Evolutionary conservation across 106 monocot genomes (phyloP).

Genomic region (Phalaenopsis aphrodite): DNA sequence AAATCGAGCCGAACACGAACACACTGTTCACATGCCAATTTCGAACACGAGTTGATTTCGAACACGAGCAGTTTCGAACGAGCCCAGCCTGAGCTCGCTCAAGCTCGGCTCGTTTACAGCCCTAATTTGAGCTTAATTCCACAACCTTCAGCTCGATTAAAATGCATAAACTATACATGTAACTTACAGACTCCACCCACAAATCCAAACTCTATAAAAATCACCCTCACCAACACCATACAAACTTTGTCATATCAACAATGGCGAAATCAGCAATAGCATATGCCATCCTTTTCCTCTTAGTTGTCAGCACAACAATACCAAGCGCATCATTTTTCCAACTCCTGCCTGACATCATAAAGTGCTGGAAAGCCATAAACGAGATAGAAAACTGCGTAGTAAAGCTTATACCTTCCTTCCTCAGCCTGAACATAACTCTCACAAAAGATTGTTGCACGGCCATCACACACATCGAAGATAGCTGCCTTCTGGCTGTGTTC

Average conservation of each 20-base stretch:
- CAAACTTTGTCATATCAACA: background rate
- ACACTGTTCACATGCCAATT: too few relatives aligned
- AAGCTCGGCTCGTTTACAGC: too few relatives aligned
- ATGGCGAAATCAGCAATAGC: background rate
- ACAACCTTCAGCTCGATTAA: too few relatives aligned
- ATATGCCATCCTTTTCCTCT: background rate
- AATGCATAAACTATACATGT: too few relatives aligned
- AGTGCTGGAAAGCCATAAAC: background rate
- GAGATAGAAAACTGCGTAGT: background rate
- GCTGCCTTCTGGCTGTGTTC: background rate
- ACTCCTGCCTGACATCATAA: background rate
- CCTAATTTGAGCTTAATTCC: too few relatives aligned
- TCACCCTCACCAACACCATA: background rate
- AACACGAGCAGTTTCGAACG: too few relatives aligned
- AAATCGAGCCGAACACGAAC: too few relatives aligned
- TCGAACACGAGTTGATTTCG: too few relatives aligned
- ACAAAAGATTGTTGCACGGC: background rate
- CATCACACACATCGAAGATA: background rate
- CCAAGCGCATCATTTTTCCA: background rate
- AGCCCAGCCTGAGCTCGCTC: too few relatives aligned
- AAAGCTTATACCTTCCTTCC: conserved; percentile 1
- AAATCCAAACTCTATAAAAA: background rate
- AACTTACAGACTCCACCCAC: too few relatives aligned
- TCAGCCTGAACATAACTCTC: background rate
- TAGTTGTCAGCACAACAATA: background rate